Base-by-base conservation (phyloP, 192 early-diverging fungal species). In the Backusella australiensis region DNA sequence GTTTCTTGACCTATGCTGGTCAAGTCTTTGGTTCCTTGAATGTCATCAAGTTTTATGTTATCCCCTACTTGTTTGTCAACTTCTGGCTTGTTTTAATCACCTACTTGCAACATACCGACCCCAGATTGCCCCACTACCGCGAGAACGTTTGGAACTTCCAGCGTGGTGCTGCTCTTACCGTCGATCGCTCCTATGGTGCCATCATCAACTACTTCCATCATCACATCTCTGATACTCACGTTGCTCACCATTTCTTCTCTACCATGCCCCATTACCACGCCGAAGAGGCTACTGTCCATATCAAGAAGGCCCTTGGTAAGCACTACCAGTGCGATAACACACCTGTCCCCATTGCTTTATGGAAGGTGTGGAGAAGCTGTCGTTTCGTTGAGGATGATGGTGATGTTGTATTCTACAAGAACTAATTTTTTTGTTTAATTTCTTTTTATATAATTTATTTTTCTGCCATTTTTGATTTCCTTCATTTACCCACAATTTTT, bases 241-340 rank as follows among this genome's bases (percentile, higher is more conserved):
- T 98, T 29, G 96, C 92, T 7, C 97, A 99, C 81, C 97, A 99
- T 81, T 82, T 96, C 75, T 99, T 98, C 88, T 94, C 93, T n/a
- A 94, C 90, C 23, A 99, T 99, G 95, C 97, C 97, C 6, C 95
- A 96, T 86, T 99, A 99, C 86, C 86, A 99, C 75, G 96, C 93
- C 0, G 78, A 85, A 73, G 94, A 96, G 82, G 97, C 97, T 4
- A 99, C 97, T 34, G 73, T 75, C 42, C 89, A 91, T 65, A 80
- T 98, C 65, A 91, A 93, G 84, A 89, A 92, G 87, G 85, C 91
- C 68, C 83, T 97, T 56, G 96, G 95, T 42, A 83, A 90, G 65
- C 90, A 94, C 82, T 99, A 99, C 80, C 67, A 89, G 21, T 89
- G 80, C 42, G 95, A 97, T 82, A 80, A 86, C 32, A 94, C 92